phyloP scores from a whole-genome alignment of 129 eudicot species.

The Arctium minus region DNA sequence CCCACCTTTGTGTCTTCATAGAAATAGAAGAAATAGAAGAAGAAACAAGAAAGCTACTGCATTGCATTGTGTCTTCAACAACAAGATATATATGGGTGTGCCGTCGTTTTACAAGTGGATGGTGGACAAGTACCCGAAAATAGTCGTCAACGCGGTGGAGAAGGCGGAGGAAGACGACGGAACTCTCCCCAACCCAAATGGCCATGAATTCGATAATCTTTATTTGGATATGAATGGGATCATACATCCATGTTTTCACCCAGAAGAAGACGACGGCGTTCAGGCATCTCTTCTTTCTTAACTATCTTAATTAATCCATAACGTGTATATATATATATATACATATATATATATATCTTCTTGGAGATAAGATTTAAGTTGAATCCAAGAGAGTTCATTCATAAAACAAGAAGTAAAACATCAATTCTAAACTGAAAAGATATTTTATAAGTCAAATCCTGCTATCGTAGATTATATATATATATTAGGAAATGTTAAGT shows the following conservation, averaged over 20 bases:
- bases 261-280: constrained; percentile 31
- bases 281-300: neutral
- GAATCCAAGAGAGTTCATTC: neutral
- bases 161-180: constrained; percentile 10
- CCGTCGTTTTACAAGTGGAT: constrained; percentile 63
- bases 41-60: no score
- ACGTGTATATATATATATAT: no score
- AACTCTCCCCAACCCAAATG: constrained; percentile 32
- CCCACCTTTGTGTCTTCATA: no score
- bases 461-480: no score
- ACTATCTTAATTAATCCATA: neutral
- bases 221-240: constrained; percentile 72
- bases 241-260: constrained; percentile 77
- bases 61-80: neutral
- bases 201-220: constrained; percentile 51
- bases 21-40: no score
- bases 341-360: no score
- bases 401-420: no score
- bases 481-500: no score
- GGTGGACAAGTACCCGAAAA: constrained; percentile 35
- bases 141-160: constrained; percentile 30
- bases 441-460: no score
- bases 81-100: constrained; percentile 39
- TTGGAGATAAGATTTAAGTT: neutral
- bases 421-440: neutral